Evolutionary conservation across 768 basidiomycete species (phyloP), one percentile per base, ranked within the genome.

Genomic region (Agaricus bisporus): DNA sequence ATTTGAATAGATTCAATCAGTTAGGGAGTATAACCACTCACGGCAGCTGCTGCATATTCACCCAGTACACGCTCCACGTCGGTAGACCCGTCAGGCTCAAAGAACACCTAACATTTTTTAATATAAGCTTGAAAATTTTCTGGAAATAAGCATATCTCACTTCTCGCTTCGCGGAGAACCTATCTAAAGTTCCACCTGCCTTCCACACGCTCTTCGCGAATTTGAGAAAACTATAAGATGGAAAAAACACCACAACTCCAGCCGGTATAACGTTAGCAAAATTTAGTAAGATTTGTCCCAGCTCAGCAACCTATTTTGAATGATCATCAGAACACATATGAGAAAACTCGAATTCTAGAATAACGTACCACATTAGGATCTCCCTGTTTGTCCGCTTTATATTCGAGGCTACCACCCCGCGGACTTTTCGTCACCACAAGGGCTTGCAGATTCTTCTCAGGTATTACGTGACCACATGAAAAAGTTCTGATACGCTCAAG

Each of bases 181-280:
- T 84, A 11, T 74, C 71, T 55, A 95, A 58, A 9, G 84, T 63
- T 1, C 86, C 85, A 43, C 69, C 80, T 44, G 73, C 73, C 5
- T 69, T 65, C 94, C 95, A 98, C 5, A 73, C 62, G 4, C 70
- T 71, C 59, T 82, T 87, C 3, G 87, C 81, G 37, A 72, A 68
- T 54, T 86, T 80, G 36, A 98, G 70, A 59, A 91, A 94, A 26
- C 75, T 79, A 65, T 98, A 98, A 0, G 93, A 95, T 0, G 95
- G 95, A 38, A 98, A 82, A 66, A 99, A 99, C 6, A 97, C 86
- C 17, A 98, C 88, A 70, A 98, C 80, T 0, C 95, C 95, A 17
- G 83, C 85, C 0, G 94, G 89, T 4, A 95, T 78, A 15, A 95
- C 66, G 32, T 77, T 83, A 18, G 81, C 74, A 45, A 93, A 80